Conservation (phyloP, 306 rosid species). For the Sechiopsis laciniata region DNA sequence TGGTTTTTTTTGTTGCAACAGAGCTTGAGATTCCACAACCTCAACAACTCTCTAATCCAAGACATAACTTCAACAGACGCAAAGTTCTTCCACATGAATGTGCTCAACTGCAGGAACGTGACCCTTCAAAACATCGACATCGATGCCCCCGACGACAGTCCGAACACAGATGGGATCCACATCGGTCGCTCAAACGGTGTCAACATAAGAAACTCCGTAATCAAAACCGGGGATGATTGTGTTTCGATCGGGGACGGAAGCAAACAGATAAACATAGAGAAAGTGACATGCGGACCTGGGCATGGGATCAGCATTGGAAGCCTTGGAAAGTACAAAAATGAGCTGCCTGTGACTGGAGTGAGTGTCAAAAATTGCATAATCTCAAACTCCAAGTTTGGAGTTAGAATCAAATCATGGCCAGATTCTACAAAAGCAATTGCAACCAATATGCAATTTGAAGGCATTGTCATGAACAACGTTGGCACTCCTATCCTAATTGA, state of each 20-base stretch:
- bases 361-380: conserved; percentile 18
- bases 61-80: conserved; percentile 34
- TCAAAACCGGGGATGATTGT: conserved; percentile 44
- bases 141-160: conserved; percentile 32
- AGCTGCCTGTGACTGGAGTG: conserved; percentile 21
- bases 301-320: conserved; percentile 54
- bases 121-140: conserved; percentile 26
- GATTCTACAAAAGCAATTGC: conserved; percentile 9
- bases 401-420: conserved; percentile 29
- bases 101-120: conserved; percentile 31
- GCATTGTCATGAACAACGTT: conserved; percentile 22
- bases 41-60: conserved; percentile 22
- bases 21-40: conserved; percentile 33
- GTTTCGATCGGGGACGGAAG: conserved; percentile 47
- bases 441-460: conserved; percentile 23
- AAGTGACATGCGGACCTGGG: conserved; percentile 38
- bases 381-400: conserved; percentile 19
- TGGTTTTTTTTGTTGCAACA: neutral
- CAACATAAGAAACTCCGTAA: conserved; percentile 23
- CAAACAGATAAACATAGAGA: conserved; percentile 16
- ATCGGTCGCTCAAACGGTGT: conserved; percentile 34
- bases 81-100: conserved; percentile 36
- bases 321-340: conserved; percentile 23
- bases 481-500: conserved; percentile 26
- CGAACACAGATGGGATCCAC: conserved; percentile 48